phyloP scores from a whole-genome alignment of 1,139 yeast species.

The Saccharomyces hybrid region DNA sequence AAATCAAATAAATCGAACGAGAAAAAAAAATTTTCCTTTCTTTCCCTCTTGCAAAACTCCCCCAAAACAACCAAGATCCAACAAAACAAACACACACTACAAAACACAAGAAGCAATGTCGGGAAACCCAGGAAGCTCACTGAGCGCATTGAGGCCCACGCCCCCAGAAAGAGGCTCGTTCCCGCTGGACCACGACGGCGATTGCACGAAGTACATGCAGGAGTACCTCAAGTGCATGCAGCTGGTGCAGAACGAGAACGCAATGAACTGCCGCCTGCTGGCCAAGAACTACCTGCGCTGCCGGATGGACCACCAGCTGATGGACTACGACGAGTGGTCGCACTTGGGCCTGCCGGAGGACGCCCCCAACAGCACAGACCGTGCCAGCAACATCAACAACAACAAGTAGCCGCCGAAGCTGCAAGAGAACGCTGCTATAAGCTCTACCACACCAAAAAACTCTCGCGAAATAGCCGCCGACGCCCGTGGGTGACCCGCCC shows the following conservation, averaged over 20 bases:
- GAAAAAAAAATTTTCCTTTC: not conserved
- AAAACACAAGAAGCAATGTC: constrained; percentile 19
- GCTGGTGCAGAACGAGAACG: constrained; percentile 70
- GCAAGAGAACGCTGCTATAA: too few species aligned
- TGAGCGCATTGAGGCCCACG: constrained; percentile 62
- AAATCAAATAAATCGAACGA: not conserved
- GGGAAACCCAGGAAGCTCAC: constrained; percentile 36
- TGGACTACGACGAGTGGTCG: constrained; percentile 79
- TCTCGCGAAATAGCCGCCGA: not conserved
- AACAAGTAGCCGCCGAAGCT: not conserved
- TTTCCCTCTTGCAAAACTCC: not conserved
- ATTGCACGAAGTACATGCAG: constrained; percentile 69
- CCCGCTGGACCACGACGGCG: constrained; percentile 88
- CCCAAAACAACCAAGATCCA: too few species aligned
- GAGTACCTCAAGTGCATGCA: constrained; percentile 74
- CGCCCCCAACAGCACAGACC: constrained; percentile 6
- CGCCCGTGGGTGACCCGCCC: not conserved
- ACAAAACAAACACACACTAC: not conserved
- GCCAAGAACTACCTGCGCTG: constrained; percentile 80
- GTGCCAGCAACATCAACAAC: not conserved
- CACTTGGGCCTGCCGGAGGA: constrained; percentile 78
- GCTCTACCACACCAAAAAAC: not conserved
- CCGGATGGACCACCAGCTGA: constrained; percentile 81
- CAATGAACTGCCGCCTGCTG: constrained; percentile 77
- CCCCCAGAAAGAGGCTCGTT: constrained; percentile 97